A percentile compares a stretch with the other conserved stretches of the same genome.
Conservation (phyloP, 1,139 yeast species). For the Protomyces inouyei region DNA sequence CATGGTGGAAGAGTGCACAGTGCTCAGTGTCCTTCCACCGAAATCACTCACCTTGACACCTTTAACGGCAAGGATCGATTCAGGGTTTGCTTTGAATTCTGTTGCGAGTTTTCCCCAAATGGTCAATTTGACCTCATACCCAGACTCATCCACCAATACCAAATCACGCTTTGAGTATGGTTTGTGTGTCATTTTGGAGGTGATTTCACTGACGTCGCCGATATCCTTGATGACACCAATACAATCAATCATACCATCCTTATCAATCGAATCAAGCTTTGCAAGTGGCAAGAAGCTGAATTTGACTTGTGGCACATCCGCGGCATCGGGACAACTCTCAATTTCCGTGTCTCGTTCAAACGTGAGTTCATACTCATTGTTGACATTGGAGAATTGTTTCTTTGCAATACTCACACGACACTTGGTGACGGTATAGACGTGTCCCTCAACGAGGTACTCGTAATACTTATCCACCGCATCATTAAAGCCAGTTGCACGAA, state of each 20-base stretch:
- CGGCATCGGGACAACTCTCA: slow-evolving; percentile 56
- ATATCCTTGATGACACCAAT: slow-evolving; percentile 79
- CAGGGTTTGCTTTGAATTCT: slow-evolving; percentile 65
- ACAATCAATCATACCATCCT: slow-evolving; percentile 71
- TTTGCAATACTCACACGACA: slow-evolving; percentile 80
- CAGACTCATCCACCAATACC: slow-evolving; percentile 77
- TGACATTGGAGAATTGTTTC: slow-evolving; percentile 75
- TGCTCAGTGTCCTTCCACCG: slow-evolving; percentile 77
- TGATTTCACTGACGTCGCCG: slow-evolving; percentile 67
- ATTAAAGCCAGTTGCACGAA: slow-evolving; percentile 91
- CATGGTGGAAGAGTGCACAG: slow-evolving; percentile 73
- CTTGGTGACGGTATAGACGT: slow-evolving; percentile 67
- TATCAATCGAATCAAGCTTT: slow-evolving; percentile 61
- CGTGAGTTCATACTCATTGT: slow-evolving; percentile 82
- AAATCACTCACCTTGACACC: slow-evolving; percentile 88
- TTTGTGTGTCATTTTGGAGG: slow-evolving; percentile 89
- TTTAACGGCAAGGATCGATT: slow-evolving; percentile 85
- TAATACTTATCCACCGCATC: slow-evolving; percentile 75
- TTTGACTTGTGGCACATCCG: slow-evolving; percentile 66
- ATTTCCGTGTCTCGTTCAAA: slow-evolving; percentile 76
- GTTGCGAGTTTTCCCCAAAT: slow-evolving; percentile 84
- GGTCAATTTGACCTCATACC: slow-evolving; percentile 70
- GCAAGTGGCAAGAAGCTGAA: slow-evolving; percentile 71
- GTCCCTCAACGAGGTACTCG: slow-evolving; percentile 76
- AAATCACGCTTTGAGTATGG: slow-evolving; percentile 89